Conservation (phyloP, 768 basidiomycete species). For the Rossbeevera mucosa region DNA sequence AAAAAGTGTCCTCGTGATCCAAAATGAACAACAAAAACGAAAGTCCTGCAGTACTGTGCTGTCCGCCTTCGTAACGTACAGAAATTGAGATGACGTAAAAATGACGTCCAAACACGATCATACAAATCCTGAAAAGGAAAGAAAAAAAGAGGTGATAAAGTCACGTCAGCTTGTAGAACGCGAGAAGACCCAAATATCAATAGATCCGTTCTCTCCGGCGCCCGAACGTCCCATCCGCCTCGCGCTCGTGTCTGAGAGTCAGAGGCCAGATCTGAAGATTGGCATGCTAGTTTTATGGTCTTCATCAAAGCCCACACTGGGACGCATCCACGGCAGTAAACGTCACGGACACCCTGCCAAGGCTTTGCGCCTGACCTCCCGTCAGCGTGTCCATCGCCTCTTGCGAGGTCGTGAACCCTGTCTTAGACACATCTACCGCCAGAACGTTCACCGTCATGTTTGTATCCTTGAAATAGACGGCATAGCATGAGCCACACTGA, state of each 20-base stretch:
- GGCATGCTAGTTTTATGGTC: background rate
- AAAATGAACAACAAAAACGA: background rate
- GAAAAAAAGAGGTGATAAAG: too few species aligned
- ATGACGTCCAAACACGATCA: background rate
- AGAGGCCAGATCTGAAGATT: background rate
- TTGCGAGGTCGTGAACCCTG: slow-evolving; percentile 36
- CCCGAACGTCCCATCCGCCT: background rate
- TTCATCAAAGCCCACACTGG: background rate
- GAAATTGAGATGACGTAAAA: background rate
- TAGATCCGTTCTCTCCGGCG: background rate
- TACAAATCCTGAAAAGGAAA: background rate
- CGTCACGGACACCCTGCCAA: slow-evolving; percentile 21
- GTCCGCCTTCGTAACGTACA: too few species aligned
- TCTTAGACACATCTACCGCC: slow-evolving; percentile 48
- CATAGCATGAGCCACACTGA: slow-evolving; percentile 31
- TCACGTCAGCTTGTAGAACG: slow-evolving; percentile 1
- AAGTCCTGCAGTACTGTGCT: background rate
- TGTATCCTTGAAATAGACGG: slow-evolving; percentile 23
- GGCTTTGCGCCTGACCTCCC: background rate
- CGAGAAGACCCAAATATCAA: background rate
- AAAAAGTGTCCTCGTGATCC: slow-evolving; percentile 1
- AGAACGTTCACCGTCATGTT: slow-evolving; percentile 45
- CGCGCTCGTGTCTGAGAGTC: background rate
- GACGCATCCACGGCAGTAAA: background rate
- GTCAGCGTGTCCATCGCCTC: slow-evolving; percentile 28